Conservation (phyloP, 164 flowering plant species). For the Euptelea pleiosperma region DNA sequence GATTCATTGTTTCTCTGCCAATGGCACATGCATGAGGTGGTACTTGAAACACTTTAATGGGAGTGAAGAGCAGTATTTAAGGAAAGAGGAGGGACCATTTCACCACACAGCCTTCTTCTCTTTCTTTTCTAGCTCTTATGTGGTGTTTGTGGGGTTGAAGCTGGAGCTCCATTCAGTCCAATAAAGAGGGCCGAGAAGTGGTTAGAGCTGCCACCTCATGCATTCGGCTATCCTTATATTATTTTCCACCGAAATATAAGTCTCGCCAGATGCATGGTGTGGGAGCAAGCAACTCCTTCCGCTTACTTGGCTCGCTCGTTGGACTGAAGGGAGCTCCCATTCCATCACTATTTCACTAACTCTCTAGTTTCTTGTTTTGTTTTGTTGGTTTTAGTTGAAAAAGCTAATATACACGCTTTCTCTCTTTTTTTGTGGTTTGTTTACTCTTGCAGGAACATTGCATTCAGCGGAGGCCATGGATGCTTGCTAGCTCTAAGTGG, state of each 20-base stretch:
- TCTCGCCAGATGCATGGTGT: slow-evolving; percentile 44
- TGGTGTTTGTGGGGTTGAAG: slow-evolving; percentile 7
- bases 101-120: too few relatives aligned
- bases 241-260: slow-evolving; percentile 16
- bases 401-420: too few relatives aligned
- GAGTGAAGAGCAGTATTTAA: background rate
- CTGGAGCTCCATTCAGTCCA: slow-evolving; percentile 59
- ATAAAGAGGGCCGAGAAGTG: slow-evolving; percentile 37
- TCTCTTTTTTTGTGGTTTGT: background rate
- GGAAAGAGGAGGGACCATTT: too few relatives aligned
- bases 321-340: slow-evolving; percentile 81
- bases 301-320: slow-evolving; percentile 43
- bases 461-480: too few relatives aligned
- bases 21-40: too few relatives aligned
- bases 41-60: too few relatives aligned
- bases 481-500: too few relatives aligned
- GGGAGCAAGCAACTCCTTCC: slow-evolving; percentile 72
- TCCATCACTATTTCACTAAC: background rate
- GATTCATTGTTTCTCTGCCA: too few relatives aligned
- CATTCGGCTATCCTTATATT: slow-evolving; percentile 35
- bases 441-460: too few relatives aligned
- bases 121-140: too few relatives aligned
- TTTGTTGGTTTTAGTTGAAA: too few relatives aligned
- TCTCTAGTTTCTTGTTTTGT: background rate
- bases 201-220: slow-evolving; percentile 58